phyloP scores from a whole-genome alignment of 371 early-diverging fungal species.

The Edhazardia aedis region DNA sequence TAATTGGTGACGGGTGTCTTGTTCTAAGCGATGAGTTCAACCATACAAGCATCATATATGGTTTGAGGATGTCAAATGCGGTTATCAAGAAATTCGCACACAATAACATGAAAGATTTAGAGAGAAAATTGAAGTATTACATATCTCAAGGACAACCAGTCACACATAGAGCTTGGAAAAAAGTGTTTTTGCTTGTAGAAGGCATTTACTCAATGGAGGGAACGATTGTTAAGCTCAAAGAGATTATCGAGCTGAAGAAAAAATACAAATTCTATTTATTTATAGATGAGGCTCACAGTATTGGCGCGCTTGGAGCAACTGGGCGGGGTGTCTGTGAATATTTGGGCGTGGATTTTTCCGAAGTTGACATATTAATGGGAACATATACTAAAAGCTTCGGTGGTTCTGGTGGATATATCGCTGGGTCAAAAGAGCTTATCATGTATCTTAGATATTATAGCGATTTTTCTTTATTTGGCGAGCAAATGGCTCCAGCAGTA shows the following conservation, averaged over 20 bases:
- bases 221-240: constrained; percentile 63
- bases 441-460: constrained; percentile 58
- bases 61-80: constrained; percentile 75
- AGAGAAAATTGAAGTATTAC: constrained; percentile 59
- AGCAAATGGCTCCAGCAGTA: constrained; percentile 70
- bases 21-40: constrained; percentile 88
- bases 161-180: constrained; percentile 90
- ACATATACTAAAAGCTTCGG: constrained; percentile 98
- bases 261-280: constrained; percentile 91
- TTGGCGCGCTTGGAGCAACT: constrained; percentile 71
- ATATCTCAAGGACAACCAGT: constrained; percentile 92
- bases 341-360: constrained; percentile 59
- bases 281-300: constrained; percentile 96
- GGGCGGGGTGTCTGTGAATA: constrained; percentile 92
- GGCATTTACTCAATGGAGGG: constrained; percentile 98
- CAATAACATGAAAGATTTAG: constrained; percentile 61
- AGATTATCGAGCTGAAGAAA: constrained; percentile 65
- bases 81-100: constrained; percentile 80
- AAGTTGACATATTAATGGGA: constrained; percentile 91
- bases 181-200: constrained; percentile 86
- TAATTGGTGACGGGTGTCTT: constrained; percentile 65
- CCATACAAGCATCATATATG: constrained; percentile 81
- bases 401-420: constrained; percentile 87
- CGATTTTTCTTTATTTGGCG: constrained; percentile 68
- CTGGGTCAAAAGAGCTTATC: constrained; percentile 56